Conservation (phyloP, 176 grass and related monocot genomes). For the Bolboschoenus planiculmis region DNA sequence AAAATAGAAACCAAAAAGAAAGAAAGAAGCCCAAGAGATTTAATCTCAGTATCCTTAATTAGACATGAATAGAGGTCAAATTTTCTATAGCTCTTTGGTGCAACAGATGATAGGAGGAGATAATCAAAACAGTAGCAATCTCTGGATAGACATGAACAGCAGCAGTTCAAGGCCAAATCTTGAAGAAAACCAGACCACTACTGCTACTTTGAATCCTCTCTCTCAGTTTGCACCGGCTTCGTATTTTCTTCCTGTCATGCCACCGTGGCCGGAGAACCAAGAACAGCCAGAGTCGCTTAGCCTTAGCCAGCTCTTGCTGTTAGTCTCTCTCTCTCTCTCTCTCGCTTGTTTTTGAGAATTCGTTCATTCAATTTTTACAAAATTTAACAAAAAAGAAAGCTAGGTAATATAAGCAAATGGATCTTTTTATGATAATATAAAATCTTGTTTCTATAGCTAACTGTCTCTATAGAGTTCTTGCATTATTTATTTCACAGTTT, state of each 20-base stretch:
- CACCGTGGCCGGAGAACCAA: constrained; percentile 32
- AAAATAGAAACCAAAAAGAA: neutral
- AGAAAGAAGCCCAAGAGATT: neutral
- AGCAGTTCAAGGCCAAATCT: constrained; percentile 40
- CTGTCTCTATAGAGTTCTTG: neutral
- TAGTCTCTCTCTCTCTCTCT: constrained; percentile 29
- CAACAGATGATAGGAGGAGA: constrained; percentile 53
- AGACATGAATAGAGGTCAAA: constrained; percentile 53
- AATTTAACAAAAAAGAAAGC: neutral
- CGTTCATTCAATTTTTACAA: neutral
- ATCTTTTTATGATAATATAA: neutral
- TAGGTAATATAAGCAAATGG: neutral
- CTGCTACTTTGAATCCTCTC: constrained; percentile 46
- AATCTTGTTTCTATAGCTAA: neutral
- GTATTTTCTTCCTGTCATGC: constrained; percentile 45
- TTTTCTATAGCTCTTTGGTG: constrained; percentile 62
- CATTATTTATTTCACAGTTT: neutral
- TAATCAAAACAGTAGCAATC: constrained; percentile 20
- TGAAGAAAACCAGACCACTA: constrained; percentile 32
- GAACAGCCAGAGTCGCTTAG: constrained; percentile 64
- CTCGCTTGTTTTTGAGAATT: constrained; percentile 2
- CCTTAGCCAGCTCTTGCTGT: constrained; percentile 80
- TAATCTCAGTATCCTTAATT: neutral
- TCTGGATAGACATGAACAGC: constrained; percentile 36
- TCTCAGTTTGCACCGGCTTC: constrained; percentile 44